Evolutionary conservation across 2,329 filamentous ascomycete genomes (phyloP).

Genomic region (Cladophialophora bantiana): DNA sequence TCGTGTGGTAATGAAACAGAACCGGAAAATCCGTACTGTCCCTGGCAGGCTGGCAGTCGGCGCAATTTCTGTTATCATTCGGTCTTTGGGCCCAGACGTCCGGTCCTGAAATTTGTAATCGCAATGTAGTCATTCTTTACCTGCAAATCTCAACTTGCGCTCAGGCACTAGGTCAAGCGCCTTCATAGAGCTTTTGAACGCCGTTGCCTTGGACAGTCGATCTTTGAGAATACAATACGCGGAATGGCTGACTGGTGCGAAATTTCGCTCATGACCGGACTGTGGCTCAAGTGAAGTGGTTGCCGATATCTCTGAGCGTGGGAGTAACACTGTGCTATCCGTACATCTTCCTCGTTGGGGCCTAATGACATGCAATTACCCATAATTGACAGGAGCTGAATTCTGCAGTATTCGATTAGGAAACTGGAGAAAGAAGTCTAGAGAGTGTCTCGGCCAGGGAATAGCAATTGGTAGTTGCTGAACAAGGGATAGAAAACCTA

Average conservation of each 20-base stretch:
- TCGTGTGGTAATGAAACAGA: neutral
- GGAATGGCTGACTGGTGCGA: neutral
- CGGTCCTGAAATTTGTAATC: neutral
- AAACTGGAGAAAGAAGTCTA: neutral
- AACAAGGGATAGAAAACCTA: neutral
- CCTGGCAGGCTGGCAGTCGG: neutral
- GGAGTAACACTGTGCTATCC: constrained; percentile 13
- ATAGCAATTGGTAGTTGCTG: neutral
- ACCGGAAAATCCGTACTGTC: neutral
- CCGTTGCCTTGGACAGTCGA: neutral
- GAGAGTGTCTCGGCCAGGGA: neutral
- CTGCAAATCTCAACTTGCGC: neutral
- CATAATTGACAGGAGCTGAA: neutral
- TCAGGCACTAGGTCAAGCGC: neutral
- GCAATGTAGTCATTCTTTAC: neutral
- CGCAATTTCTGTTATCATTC: neutral
- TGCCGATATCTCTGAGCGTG: constrained; percentile 20
- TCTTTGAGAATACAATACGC: neutral
- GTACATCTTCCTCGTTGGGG: constrained; percentile 14
- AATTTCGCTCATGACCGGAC: neutral
- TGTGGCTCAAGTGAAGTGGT: constrained; percentile 1
- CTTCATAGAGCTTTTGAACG: neutral
- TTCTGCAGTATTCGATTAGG: neutral
- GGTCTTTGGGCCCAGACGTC: neutral
- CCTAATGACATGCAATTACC: constrained; percentile 15